Evolutionary conservation across 1,284 basidiomycete genomes (phyloP), one percentile per base, ranked within the genome.

Genomic region (Cutaneotrichosporon sp.): DNA sequence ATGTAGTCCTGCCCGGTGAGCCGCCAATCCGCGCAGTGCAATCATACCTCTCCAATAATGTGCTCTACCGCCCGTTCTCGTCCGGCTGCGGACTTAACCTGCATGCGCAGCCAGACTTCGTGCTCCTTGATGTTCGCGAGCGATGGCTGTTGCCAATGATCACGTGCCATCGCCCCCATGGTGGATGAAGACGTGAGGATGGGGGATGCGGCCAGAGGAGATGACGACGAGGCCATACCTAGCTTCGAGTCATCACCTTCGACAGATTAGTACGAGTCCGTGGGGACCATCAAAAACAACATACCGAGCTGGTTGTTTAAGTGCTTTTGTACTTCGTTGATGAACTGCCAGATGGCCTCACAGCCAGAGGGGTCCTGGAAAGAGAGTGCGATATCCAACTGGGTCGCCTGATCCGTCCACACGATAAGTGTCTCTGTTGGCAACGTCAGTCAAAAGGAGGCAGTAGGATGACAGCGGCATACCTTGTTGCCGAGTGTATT

Each of bases 281-380:
- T 10, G 26, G 22, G 12, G 14, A 14, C 22, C 22, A 31, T 14
- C 39, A n/a, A 37, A 19, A n/a, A 5, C 12, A 9, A 22, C 66
- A 46, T 24, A 70, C 68, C 53, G 16, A 66, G 60, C 45, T 67
- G 50, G 42, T 60, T 67, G 46, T 62, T 60, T 29, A 70, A 63
- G 61, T 76, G 73, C 22, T 60, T 82, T 70, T 96, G 92, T n/a
- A 97, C 91, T 65, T 97, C 90, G 59, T 83, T 79, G 64, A 99
- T 91, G 73, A 98, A 98, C 65, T 87, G 87, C 94, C 94, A 98
- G 44, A 98, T 89, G 77, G 97, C 94, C 42, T 86, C 81, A 66
- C 94, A 99, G 29, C 94, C 96, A 59, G 94, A 89, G 0, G 90
- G 83, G 67, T 97, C 94, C 70, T 97, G 94, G 67, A 99, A 98